Evolutionary conservation across 2,329 filamentous ascomycete species (phyloP).

Genomic region (Cladosporium sp.): DNA sequence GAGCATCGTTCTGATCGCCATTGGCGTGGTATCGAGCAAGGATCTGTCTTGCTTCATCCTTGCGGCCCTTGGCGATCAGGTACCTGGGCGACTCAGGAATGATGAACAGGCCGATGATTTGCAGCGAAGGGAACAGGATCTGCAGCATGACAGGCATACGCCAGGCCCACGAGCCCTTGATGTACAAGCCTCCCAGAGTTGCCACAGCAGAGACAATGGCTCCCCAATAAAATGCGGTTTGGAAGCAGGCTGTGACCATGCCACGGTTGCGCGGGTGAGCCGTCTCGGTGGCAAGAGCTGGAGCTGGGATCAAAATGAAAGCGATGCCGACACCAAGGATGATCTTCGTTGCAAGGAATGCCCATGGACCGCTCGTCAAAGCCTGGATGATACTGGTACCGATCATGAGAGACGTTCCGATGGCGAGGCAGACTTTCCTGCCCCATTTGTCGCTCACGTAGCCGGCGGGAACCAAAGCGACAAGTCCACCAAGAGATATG

Average conservation of each 20-base stretch:
- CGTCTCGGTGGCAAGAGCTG: slow-evolving; percentile 16
- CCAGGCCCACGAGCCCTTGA: slow-evolving; percentile 20
- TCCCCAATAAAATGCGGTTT: slow-evolving; percentile 17
- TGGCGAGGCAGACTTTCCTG: slow-evolving; percentile 23
- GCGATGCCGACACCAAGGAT: slow-evolving; percentile 18
- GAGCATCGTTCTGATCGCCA: slow-evolving; percentile 13
- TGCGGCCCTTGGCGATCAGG: slow-evolving; percentile 10
- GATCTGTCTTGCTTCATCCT: slow-evolving; percentile 13
- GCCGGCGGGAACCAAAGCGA: slow-evolving; percentile 19
- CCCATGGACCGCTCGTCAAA: slow-evolving; percentile 10
- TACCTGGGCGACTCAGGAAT: slow-evolving; percentile 14
- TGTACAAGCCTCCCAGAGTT: slow-evolving; percentile 19
- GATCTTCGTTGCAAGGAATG: slow-evolving; percentile 17
- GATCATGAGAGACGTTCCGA: slow-evolving; percentile 37
- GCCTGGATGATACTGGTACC: slow-evolving; percentile 4
- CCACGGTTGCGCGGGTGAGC: slow-evolving; percentile 17
- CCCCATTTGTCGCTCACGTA: slow-evolving; percentile 21
- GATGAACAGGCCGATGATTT: slow-evolving; percentile 12
- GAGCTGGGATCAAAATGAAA: slow-evolving; percentile 15
- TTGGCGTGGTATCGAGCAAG: slow-evolving; percentile 16
- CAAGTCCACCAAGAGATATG: slow-evolving; percentile 20
- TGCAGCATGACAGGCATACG: slow-evolving; percentile 21
- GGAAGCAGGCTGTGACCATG: slow-evolving; percentile 16
- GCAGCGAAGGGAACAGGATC: slow-evolving; percentile 14
- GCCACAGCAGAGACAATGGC: slow-evolving; percentile 20